These are phyloP conservation scores for Gomphus sp. DNA, from an alignment of 1,284 basidiomycete species.

Conservation along the genomic window DNA sequence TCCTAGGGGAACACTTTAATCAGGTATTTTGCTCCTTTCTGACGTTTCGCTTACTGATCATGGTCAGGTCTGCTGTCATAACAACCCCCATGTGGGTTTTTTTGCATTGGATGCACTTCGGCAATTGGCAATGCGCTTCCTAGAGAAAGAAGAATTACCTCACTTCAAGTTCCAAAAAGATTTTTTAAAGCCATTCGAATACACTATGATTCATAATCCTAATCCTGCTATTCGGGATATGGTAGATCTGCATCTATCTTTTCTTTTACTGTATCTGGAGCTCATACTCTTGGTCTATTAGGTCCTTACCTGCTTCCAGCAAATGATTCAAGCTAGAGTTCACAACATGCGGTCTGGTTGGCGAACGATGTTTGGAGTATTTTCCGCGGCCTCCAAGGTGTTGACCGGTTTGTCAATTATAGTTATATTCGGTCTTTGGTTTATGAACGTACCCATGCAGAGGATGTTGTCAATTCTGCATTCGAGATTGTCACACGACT, in stretches of 20 bases:
- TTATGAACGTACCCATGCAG: slow-evolving; percentile 27
- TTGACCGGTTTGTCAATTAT: slow-evolving; percentile 56
- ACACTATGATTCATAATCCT: slow-evolving; percentile 94
- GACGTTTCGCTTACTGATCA: not conserved
- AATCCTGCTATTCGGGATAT: slow-evolving; percentile 96
- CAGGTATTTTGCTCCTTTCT: slow-evolving; percentile 45
- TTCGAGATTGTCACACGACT: slow-evolving; percentile 94
- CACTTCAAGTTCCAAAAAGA: slow-evolving; percentile 99
- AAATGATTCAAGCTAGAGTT: slow-evolving; percentile 96
- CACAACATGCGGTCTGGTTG: slow-evolving; percentile 97
- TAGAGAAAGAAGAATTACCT: slow-evolving; percentile 96
- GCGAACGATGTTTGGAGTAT: slow-evolving; percentile 98
- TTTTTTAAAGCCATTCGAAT: slow-evolving; percentile 96
- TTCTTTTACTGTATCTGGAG: not conserved
- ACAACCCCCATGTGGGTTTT: slow-evolving; percentile 93
- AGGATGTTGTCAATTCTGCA: slow-evolving; percentile 88
- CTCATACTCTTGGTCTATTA: slow-evolving; percentile 20
- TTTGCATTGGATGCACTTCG: slow-evolving; percentile 97
- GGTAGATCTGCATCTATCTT: slow-evolving; percentile 40
- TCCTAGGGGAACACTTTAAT: slow-evolving; percentile 98
- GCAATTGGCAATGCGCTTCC: slow-evolving; percentile 96
- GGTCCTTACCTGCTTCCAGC: slow-evolving; percentile 96
- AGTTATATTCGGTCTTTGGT: not conserved
- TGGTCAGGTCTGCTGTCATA: slow-evolving; percentile 90
- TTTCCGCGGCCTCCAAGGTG: slow-evolving; percentile 94